Base-by-base conservation (phyloP, 306 rosid genomes). In the Amphicarpaea edgeworthii region DNA sequence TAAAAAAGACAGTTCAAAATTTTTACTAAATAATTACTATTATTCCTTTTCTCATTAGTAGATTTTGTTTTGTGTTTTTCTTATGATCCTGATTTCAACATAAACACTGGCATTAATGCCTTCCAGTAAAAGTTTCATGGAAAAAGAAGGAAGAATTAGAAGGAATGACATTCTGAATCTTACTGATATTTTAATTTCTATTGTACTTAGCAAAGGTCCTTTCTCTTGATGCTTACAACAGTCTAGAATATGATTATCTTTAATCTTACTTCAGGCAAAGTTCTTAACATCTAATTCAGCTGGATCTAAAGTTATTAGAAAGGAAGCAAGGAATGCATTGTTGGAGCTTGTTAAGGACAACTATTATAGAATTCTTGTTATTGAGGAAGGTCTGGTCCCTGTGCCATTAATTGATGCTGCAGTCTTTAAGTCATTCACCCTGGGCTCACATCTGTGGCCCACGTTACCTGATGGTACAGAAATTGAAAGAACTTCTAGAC, bases 311-410 rank as follows among this genome's bases (percentile, higher is more conserved):
- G 82, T 90, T 68, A 49, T 80, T 75, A 88, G 77, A 81, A 90
- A 87, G 86, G 98, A 91, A 84, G 97, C 97, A 85, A 89, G 82
- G 81, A 90, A 85, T 82, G 97, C 84, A 10, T 87, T 93, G 87
- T 85, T 90, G 80, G 97, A 93, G 74, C 86, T 91, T 65, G 79
- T 75, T 55, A 90, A 90, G 84, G 96, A 90, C 80, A 84, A 83
- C 5, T 90, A 90, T 72, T 84, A 84, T 77, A 86, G 86, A 82
- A 91, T 91, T 83, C 91, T 90, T 83, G 76, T 93, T 37, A 81
- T 91, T 70, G 98, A 93, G 84, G 97, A 93, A 85, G 98, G 97
- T 66, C 79, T 93, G 64, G 84, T 91, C 83, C 93, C 92, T 58
- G 98, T 93, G 74, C 98, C 98, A 72, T 50, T 91, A 67, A 61